phyloP scores from a whole-genome alignment of 2,329 filamentous ascomycete genomes.

The Colletotrichum coccodes region DNA sequence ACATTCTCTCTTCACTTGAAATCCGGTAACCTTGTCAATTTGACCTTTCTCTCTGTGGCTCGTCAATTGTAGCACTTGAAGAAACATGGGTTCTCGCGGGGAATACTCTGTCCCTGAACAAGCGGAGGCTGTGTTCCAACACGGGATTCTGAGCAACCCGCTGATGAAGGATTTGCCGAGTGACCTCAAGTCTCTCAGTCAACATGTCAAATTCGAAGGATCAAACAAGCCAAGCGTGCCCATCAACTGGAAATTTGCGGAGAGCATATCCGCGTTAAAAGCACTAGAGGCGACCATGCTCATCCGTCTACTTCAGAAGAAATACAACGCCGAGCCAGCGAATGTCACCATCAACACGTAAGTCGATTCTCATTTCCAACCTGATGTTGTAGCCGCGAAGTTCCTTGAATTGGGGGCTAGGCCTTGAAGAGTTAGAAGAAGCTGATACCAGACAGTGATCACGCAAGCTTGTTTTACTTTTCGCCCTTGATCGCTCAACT shows the following conservation, averaged over 20 bases:
- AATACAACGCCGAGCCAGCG: slow-evolving; percentile 52
- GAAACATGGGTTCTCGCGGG: slow-evolving; percentile 17
- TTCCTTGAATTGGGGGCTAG: background rate
- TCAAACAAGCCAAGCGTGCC: slow-evolving; percentile 55
- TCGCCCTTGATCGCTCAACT: slow-evolving; percentile 20
- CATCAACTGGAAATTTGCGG: slow-evolving; percentile 67
- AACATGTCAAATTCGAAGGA: slow-evolving; percentile 53
- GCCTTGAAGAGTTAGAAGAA: background rate
- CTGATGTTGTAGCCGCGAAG: background rate
- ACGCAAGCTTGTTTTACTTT: slow-evolving; percentile 29
- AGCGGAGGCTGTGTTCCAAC: slow-evolving; percentile 20
- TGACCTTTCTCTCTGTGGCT: too few species aligned
- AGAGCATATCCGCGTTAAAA: slow-evolving; percentile 61
- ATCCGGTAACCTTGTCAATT: background rate
- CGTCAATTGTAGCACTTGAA: background rate
- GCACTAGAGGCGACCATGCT: slow-evolving; percentile 58
- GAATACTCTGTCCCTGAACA: slow-evolving; percentile 28
- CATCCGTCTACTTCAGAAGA: slow-evolving; percentile 53
- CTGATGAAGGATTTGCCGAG: slow-evolving; percentile 16
- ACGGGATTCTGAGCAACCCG: slow-evolving; percentile 17
- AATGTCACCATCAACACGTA: slow-evolving; percentile 58
- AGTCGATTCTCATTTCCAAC: background rate
- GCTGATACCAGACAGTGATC: slow-evolving; percentile 24
- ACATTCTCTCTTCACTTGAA: background rate
- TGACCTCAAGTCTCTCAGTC: slow-evolving; percentile 19